These are phyloP conservation scores for Pelagomonas calceolata DNA, from an alignment of 108 stramenopile genomes.

Conservation along the genomic window DNA sequence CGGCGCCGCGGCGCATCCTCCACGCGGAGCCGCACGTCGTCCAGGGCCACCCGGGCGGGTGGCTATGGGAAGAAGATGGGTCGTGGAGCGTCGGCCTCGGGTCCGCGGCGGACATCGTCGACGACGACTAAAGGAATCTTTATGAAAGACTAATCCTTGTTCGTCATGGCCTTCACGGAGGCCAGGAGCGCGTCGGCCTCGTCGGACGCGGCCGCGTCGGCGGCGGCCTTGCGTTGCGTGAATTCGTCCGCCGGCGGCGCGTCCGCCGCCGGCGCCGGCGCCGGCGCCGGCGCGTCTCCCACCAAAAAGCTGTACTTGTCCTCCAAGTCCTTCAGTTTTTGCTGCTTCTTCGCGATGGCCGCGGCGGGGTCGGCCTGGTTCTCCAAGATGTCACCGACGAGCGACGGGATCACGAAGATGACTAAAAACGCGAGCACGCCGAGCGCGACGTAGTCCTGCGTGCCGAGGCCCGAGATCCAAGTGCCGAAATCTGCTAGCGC, in stretches of 20 bases:
- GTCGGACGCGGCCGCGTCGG: not conserved
- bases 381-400: not conserved
- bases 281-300: not conserved
- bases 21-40: not conserved
- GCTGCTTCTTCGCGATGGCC: not conserved
- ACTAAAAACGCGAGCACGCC: not conserved
- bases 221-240: not conserved
- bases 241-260: too few relatives aligned
- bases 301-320: not conserved
- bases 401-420: not conserved
- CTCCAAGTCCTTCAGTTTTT: not conserved
- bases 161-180: too few relatives aligned
- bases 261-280: not conserved
- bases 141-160: too few relatives aligned
- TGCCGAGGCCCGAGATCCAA: too few relatives aligned
- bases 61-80: not conserved
- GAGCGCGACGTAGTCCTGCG: not conserved
- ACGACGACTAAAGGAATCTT: too few relatives aligned
- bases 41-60: not conserved
- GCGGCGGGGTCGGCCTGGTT: not conserved
- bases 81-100: not conserved
- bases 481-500: too few relatives aligned
- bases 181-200: not conserved
- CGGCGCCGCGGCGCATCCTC: not conserved
- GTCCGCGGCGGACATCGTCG: not conserved